phyloP scores from a whole-genome alignment of 352 stramenopile species.

The Plasmopara viticola region DNA sequence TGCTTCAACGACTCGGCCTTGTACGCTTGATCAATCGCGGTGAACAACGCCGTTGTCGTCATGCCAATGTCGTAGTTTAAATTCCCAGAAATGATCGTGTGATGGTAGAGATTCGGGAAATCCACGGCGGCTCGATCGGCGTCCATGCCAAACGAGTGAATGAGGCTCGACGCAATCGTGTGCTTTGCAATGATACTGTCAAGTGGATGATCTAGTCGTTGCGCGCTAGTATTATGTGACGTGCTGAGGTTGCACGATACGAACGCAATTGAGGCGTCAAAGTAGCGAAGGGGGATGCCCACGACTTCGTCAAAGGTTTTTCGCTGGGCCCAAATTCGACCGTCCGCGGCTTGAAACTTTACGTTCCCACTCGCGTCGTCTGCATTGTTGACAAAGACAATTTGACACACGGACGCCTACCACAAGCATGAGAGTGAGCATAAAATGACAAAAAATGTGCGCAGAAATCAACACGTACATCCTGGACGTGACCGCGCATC shows the following conservation, averaged over 20 bases:
- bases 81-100: conserved; percentile 78
- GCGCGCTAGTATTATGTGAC: conserved; percentile 23
- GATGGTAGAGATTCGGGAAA: conserved; percentile 80
- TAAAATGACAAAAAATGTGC: not conserved
- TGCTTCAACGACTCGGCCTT: conserved; percentile 60
- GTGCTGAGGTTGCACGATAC: conserved; percentile 72
- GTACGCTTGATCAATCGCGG: conserved; percentile 63
- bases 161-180: conserved; percentile 44
- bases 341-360: conserved; percentile 56
- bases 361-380: conserved; percentile 79
- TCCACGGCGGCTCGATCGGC: conserved; percentile 64
- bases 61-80: conserved; percentile 75
- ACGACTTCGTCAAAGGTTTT: conserved; percentile 77
- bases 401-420: conserved; percentile 69
- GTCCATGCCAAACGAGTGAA: conserved; percentile 81
- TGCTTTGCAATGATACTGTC: conserved; percentile 46
- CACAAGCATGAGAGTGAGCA: conserved; percentile 9
- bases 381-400: conserved; percentile 82
- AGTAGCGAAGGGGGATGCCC: conserved; percentile 75
- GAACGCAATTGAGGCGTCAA: conserved; percentile 80
- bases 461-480: conserved; percentile 26
- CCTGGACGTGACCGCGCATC: conserved; percentile 47
- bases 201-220: conserved; percentile 21
- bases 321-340: conserved; percentile 62
- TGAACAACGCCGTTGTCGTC: conserved; percentile 24